Evolutionary conservation across 2,329 filamentous ascomycete genomes (phyloP).

Genomic region (Ophiocordyceps robertsii): DNA sequence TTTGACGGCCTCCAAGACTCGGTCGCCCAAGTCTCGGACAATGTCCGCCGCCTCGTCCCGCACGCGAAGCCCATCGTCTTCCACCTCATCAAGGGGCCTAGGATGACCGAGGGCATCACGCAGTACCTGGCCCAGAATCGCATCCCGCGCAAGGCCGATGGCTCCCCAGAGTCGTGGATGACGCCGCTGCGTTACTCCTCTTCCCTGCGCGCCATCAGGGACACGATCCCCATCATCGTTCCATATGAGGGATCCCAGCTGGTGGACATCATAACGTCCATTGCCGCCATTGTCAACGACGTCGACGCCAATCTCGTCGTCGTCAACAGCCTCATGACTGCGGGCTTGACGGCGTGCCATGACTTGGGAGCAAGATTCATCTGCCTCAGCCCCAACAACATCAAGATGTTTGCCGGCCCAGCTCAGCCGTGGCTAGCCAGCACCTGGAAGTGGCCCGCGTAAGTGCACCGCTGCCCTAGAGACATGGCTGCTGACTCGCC

Average conservation of each 20-base stretch:
- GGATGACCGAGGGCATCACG: constrained; percentile 4
- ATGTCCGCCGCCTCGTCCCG: constrained; percentile 1
- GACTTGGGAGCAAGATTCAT: constrained; percentile 18
- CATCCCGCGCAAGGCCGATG: not conserved
- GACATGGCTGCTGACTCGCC: not conserved
- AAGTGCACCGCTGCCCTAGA: constrained; percentile 8
- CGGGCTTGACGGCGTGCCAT: constrained; percentile 27
- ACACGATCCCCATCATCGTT: constrained; percentile 12
- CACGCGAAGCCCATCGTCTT: constrained; percentile 11
- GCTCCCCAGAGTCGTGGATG: constrained; percentile 3
- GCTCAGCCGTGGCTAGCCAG: constrained; percentile 21
- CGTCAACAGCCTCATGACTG: constrained; percentile 28
- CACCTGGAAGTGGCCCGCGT: constrained; percentile 25
- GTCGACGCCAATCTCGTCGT: constrained; percentile 26
- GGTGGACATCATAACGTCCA: constrained; percentile 22
- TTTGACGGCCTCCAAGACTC: constrained; percentile 19
- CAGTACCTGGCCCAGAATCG: constrained; percentile 1
- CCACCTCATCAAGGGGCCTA: constrained; percentile 11
- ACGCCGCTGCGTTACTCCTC: constrained; percentile 5
- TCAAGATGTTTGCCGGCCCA: constrained; percentile 24
- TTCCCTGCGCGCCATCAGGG: constrained; percentile 17
- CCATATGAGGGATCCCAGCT: constrained; percentile 20
- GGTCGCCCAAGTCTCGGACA: constrained; percentile 3
- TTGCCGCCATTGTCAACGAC: constrained; percentile 20
- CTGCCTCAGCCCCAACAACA: constrained; percentile 29